These are phyloP conservation scores for Eleusine coracana DNA, from an alignment of 176 grass and related monocot genomes.

Conservation along the genomic window DNA sequence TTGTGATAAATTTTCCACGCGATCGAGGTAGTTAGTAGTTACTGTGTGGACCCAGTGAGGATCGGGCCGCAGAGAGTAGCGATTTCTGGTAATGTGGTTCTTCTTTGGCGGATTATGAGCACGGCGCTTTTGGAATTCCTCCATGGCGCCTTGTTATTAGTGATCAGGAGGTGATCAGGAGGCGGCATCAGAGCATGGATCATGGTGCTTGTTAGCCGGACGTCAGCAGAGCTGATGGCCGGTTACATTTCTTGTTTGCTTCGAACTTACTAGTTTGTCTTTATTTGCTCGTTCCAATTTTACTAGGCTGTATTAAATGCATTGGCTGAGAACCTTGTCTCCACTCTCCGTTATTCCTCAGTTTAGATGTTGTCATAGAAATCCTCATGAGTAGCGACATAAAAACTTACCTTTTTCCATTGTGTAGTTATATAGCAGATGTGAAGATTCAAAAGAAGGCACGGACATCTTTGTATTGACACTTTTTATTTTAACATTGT, in stretches of 20 bases:
- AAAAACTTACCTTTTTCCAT: neutral
- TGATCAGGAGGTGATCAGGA: slow-evolving; percentile 3
- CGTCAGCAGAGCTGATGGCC: neutral
- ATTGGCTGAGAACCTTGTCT: neutral
- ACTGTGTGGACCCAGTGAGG: neutral
- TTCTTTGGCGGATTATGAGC: slow-evolving; percentile 7
- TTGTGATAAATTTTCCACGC: slow-evolving; percentile 4
- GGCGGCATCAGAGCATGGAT: neutral
- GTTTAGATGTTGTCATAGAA: slow-evolving; percentile 20
- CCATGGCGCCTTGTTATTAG: neutral
- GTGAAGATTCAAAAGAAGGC: neutral
- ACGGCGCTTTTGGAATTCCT: neutral
- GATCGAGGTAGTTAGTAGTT: neutral
- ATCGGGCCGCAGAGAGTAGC: neutral
- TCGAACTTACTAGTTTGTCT: slow-evolving; percentile 31
- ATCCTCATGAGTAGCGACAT: slow-evolving; percentile 21
- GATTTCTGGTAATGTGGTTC: slow-evolving; percentile 49
- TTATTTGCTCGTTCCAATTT: slow-evolving; percentile 35
- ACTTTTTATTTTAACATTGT: neutral
- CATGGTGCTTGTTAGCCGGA: neutral
- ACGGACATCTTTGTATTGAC: neutral
- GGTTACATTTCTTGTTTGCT: neutral
- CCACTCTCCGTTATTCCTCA: neutral
- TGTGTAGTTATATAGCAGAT: neutral
- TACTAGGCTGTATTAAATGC: slow-evolving; percentile 26